Evolutionary conservation across 2,329 filamentous ascomycete genomes (phyloP), one percentile per base, ranked within the genome.

Genomic region (Colletotrichum liriopes): DNA sequence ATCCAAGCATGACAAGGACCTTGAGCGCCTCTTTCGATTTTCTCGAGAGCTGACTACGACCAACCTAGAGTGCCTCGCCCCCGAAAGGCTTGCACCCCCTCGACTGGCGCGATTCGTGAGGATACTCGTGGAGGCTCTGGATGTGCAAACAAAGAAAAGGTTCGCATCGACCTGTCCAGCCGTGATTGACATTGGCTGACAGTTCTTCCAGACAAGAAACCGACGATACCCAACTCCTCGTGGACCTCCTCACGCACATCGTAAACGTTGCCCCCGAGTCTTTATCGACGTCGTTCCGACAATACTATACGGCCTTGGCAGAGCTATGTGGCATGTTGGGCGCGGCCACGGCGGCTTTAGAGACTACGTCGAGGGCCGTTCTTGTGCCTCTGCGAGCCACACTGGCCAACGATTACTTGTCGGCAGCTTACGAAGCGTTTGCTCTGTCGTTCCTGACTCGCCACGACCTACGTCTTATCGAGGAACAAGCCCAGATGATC

Each of bases 1-100:
- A 41, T 77, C 82, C 11, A 78, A 78, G 23, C 77, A 79, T 63
- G 49, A 77, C 58, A 84, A 87, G 62, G 90, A 92, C 78, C 78
- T 87, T 51, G 78, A 78, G 43, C 84, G 89, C 65, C 79, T 91
- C 45, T 79, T 82, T 55, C 71, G 77, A 35, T 85, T 91, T 68
- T 81, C 84, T 49, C 76, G 77, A n/a, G 86, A 88, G 72, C 78
- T 87, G 54, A 76, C 80, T 11, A 76, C 77, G 14, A 78, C 78
- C n/a, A 77, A 80, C 32, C 80, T 84, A 56, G 65, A 77, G 14
- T 75, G 78, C 23, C 83, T 87, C 73, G 75, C 79, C 26, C 79
- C 81, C 1, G 75, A 75, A 3, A 72, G 76, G 16, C 71, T 80
- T 8, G 79, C 81, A 66, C 35, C 60, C 0, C 76, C 79, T 32